Percentiles rank a stretch among this genome's conserved stretches.
These are phyloP conservation scores for Colletotrichum filicis DNA, from an alignment of 2,329 filamentous ascomycete genomes.

Conservation along the genomic window DNA sequence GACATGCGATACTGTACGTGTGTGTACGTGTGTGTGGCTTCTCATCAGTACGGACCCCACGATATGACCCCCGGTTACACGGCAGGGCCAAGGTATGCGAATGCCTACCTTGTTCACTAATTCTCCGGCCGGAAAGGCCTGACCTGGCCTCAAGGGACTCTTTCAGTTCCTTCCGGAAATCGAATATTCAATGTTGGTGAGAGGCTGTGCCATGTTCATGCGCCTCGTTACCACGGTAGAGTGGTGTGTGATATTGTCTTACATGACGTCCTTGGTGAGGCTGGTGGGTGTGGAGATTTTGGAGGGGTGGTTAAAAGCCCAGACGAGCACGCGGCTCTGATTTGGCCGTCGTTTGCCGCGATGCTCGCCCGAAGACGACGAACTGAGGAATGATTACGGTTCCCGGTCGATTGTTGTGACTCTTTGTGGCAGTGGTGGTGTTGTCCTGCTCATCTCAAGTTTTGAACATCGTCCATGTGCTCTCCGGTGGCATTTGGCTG, in stretches of 20 bases:
- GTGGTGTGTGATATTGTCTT: slow-evolving; percentile 22
- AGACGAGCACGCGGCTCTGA: slow-evolving; percentile 15
- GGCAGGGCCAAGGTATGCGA: slow-evolving; percentile 29
- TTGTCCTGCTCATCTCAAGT: slow-evolving; percentile 3
- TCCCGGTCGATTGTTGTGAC: neutral
- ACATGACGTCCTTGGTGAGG: slow-evolving; percentile 22
- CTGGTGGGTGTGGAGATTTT: neutral
- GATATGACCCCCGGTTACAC: slow-evolving; percentile 25
- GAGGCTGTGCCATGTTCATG: slow-evolving; percentile 27
- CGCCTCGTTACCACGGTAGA: slow-evolving; percentile 9
- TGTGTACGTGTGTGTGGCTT: neutral
- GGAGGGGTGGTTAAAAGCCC: neutral
- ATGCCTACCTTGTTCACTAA: slow-evolving; percentile 4
- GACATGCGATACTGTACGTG: neutral
- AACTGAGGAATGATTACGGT: neutral
- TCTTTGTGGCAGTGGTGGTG: slow-evolving; percentile 2
- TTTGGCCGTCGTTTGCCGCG: neutral
- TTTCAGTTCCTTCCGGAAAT: neutral
- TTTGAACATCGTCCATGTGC: slow-evolving; percentile 22
- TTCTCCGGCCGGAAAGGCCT: slow-evolving; percentile 21
- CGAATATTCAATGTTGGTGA: neutral
- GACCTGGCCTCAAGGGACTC: neutral
- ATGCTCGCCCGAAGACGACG: neutral
- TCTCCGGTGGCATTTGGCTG: neutral
- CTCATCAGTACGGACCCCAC: neutral